Percentiles rank a stretch among this genome's conserved stretches.
Evolutionary conservation across 2,329 filamentous ascomycete species (phyloP).

Genomic region (Epichloe sp.): DNA sequence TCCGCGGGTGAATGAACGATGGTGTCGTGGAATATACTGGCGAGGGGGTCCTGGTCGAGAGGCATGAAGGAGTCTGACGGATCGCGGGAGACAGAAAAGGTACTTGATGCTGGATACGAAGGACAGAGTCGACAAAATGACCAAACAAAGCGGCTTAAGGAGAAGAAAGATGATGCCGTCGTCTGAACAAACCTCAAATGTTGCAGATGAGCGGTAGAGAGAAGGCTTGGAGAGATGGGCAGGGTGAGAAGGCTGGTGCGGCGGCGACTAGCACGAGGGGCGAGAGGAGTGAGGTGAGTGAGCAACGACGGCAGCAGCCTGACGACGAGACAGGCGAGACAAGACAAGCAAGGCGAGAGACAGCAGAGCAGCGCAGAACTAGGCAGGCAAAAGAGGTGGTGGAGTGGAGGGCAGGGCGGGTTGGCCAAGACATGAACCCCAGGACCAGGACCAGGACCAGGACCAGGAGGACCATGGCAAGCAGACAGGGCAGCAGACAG

Average conservation of each 20-base stretch:
- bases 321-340: neutral
- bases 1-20: slow-evolving; percentile 1
- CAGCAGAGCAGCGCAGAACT: slow-evolving; percentile 1
- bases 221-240: slow-evolving; percentile 3
- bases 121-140: neutral
- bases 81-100: neutral
- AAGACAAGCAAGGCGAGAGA: neutral
- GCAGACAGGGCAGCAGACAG: neutral
- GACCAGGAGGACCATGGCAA: neutral
- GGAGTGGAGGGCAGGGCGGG: slow-evolving; percentile 1
- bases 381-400: neutral
- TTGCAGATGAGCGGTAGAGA: slow-evolving; percentile 3
- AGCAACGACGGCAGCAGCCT: slow-evolving; percentile 1
- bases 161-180: neutral
- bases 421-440: slow-evolving; percentile 4
- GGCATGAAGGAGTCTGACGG: slow-evolving; percentile 1
- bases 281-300: neutral
- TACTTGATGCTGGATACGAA: neutral
- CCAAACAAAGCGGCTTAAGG: neutral
- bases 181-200: neutral
- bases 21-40: slow-evolving; percentile 2
- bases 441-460: slow-evolving; percentile 3
- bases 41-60: neutral
- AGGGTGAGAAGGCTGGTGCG: slow-evolving; percentile 5
- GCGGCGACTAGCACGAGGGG: slow-evolving; percentile 3